Percentiles rank a stretch among this genome's conserved stretches.
These are phyloP conservation scores for Clitopilus passeckerianus DNA, from an alignment of 768 basidiomycete genomes.

Conservation along the genomic window DNA sequence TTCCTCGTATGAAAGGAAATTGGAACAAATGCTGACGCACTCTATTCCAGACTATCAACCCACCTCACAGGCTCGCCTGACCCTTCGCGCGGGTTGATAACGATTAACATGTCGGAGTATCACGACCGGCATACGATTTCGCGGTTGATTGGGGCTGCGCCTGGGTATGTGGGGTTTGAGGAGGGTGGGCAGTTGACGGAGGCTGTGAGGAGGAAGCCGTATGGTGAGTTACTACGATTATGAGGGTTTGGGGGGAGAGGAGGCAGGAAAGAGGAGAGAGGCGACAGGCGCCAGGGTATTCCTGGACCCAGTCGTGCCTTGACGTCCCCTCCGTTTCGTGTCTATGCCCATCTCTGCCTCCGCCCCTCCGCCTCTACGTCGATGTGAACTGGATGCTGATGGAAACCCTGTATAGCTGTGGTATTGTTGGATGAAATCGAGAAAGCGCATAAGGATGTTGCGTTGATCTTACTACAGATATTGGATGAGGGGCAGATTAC, in stretches of 20 bases:
- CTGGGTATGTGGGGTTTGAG: constrained; percentile 92
- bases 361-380: too few relatives aligned
- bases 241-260: too few relatives aligned
- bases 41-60: constrained; percentile 69
- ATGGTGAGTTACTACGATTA: too few relatives aligned
- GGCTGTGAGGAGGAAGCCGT: constrained; percentile 86
- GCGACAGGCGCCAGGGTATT: too few relatives aligned
- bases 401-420: constrained; percentile 40
- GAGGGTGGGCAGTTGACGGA: constrained; percentile 90
- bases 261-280: too few relatives aligned
- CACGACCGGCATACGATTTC: constrained; percentile 91
- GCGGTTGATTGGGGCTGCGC: constrained; percentile 86
- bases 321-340: too few relatives aligned
- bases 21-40: background rate
- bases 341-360: too few relatives aligned
- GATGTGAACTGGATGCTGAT: too few relatives aligned
- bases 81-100: constrained; percentile 80
- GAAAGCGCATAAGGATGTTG: constrained; percentile 93
- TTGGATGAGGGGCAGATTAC: constrained; percentile 88
- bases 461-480: constrained; percentile 87
- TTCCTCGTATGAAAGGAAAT: too few relatives aligned
- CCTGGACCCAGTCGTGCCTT: too few relatives aligned
- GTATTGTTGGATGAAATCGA: constrained; percentile 85
- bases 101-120: constrained; percentile 97
- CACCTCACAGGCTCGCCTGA: constrained; percentile 84